These are phyloP conservation scores for Antrodiella citrinella DNA, from an alignment of 768 basidiomycete genomes.

Conservation along the genomic window DNA sequence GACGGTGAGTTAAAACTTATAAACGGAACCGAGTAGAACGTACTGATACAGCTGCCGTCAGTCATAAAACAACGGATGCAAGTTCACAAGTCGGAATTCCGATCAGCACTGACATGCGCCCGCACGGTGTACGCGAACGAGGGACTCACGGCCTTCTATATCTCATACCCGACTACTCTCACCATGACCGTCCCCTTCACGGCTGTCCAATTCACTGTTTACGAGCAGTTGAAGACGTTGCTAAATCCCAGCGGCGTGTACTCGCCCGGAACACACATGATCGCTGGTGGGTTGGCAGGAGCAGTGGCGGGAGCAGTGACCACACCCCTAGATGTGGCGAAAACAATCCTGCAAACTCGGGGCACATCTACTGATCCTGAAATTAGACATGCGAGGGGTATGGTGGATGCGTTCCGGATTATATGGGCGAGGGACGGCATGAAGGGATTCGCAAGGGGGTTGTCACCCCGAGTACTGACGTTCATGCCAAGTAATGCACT, in stretches of 20 bases:
- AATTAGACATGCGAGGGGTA: constrained; percentile 77
- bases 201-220: constrained; percentile 94
- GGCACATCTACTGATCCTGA: constrained; percentile 82
- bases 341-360: constrained; percentile 93
- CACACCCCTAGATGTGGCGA: constrained; percentile 94
- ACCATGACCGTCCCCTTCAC: constrained; percentile 97
- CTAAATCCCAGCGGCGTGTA: constrained; percentile 84
- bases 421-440: constrained; percentile 83
- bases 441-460: constrained; percentile 78
- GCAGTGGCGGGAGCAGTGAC: constrained; percentile 93
- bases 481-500: constrained; percentile 96
- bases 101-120: constrained; percentile 81
- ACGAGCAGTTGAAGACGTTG: constrained; percentile 83
- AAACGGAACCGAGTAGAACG: constrained; percentile 5
- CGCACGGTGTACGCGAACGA: constrained; percentile 77
- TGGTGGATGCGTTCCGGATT: constrained; percentile 81
- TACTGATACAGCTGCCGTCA: too few relatives aligned
- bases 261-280: constrained; percentile 88
- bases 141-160: constrained; percentile 88
- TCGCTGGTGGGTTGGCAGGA: constrained; percentile 88
- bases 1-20: constrained; percentile 59
- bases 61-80: constrained; percentile 99
- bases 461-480: constrained; percentile 87
- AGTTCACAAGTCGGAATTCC: constrained; percentile 87
- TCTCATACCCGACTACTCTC: constrained; percentile 97